Percentiles rank a stretch among this genome's conserved stretches.
Conservation (phyloP, 1,284 basidiomycete species). For the Abortiporus biennis region DNA sequence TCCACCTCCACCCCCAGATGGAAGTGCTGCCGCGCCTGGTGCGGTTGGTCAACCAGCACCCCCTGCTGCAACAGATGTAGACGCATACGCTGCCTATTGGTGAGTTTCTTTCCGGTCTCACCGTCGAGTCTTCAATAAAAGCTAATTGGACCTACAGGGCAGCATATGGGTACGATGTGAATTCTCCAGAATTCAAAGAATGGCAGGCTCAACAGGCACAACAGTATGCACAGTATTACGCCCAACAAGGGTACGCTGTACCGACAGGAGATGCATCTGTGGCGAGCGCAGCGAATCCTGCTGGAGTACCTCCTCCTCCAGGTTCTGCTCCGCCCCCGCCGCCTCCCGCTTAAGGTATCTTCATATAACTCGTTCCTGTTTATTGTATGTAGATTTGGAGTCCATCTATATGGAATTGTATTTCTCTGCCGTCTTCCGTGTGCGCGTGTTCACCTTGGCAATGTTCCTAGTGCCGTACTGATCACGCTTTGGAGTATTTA, state of each 20-base stretch:
- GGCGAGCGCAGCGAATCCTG: conserved; percentile 16
- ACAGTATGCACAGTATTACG: conserved; percentile 71
- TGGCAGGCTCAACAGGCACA: conserved; percentile 68
- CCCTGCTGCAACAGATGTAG: conserved; percentile 45
- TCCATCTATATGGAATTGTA: conserved; percentile 17
- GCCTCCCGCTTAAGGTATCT: conserved; percentile 21
- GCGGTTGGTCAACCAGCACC: conserved; percentile 29
- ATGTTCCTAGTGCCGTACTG: no score
- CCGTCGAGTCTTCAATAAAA: conserved; percentile 1
- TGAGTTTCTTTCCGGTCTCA: conserved; percentile 24
- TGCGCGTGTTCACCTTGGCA: no score
- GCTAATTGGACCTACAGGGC: conserved; percentile 44
- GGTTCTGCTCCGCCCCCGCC: conserved; percentile 33
- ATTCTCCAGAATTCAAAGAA: conserved; percentile 73
- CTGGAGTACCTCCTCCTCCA: conserved; percentile 28
- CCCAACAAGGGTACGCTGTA: conserved; percentile 29
- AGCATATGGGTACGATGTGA: conserved; percentile 86
- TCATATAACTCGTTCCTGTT: conserved; percentile 1
- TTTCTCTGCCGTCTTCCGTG: background rate
- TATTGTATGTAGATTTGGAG: conserved; percentile 13
- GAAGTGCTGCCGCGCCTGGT: conserved; percentile 30
- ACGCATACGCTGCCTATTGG: conserved; percentile 71
- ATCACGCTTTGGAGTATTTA: no score
- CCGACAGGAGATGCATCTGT: conserved; percentile 13
- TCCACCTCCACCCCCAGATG: conserved; percentile 48